phyloP scores from a whole-genome alignment of 805 yeast species.

The Ogataea methylovora region DNA sequence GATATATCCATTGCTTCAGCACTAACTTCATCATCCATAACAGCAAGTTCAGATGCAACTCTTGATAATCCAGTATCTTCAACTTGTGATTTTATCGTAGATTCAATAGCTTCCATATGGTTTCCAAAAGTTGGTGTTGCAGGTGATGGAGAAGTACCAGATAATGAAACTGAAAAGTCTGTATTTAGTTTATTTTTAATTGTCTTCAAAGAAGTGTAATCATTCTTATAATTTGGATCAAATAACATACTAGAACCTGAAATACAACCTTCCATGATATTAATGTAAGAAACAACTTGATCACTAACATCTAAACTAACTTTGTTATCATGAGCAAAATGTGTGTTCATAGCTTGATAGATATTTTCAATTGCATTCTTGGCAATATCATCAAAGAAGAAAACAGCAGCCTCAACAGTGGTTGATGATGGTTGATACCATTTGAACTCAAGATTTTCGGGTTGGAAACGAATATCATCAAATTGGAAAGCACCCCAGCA shows the following conservation, averaged over 20 bases:
- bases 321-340: slow-evolving; percentile 33
- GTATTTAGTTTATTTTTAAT: not conserved
- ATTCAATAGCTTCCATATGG: not conserved
- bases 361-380: slow-evolving; percentile 36
- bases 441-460: slow-evolving; percentile 43
- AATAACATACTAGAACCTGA: slow-evolving; percentile 68
- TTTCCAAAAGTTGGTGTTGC: not conserved
- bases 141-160: not conserved
- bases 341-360: slow-evolving; percentile 14
- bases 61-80: slow-evolving; percentile 15
- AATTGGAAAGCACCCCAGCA: slow-evolving; percentile 77
- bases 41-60: slow-evolving; percentile 9
- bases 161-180: not conserved
- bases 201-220: not conserved
- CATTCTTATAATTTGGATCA: slow-evolving; percentile 54
- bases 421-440: slow-evolving; percentile 68
- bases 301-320: slow-evolving; percentile 18
- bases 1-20: slow-evolving; percentile 15
- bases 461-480: slow-evolving; percentile 39
- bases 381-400: slow-evolving; percentile 44
- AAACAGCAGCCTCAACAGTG: slow-evolving; percentile 56
- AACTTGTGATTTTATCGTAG: slow-evolving; percentile 17
- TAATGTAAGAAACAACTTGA: slow-evolving; percentile 14
- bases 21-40: slow-evolving; percentile 16
- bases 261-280: slow-evolving; percentile 24